Evolutionary conservation across 1,284 basidiomycete species (phyloP), one percentile per base, ranked within the genome.

Genomic region (Ustilago sp.): DNA sequence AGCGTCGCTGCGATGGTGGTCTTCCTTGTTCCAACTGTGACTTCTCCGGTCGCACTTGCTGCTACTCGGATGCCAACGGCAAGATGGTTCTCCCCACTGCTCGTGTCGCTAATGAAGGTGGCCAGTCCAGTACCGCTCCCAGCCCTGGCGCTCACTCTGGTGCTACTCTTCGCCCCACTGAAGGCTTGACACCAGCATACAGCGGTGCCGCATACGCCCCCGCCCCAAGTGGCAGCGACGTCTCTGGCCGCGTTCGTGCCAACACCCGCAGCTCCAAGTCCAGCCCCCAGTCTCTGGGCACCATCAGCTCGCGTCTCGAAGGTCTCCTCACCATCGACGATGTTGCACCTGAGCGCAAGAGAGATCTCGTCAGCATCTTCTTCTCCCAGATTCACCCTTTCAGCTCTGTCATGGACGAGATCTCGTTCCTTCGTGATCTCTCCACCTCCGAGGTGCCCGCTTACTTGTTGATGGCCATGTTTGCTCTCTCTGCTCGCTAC

Each of bases 1-100:
- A 88, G 80, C 82, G 88, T 55, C 83, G 88, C 13, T 88, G 88
- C 62, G 88, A 88, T 71, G 88, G 88, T 19, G 88, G 88, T 54
- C 86, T 88, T 0, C 88, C 88, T 1, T 88, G 88, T 75, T 87
- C 86, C 54, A 88, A 88, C 78, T 88, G 88, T 82, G 88, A 88
- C 78, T 88, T 88, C 69, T 70, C 67, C 64, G 75, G 75, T 31
- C 66, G 75, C 38, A 77, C 85, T 3, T 88, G 88, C 71, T 79
- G 86, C 43, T 88, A 88, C 64, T 77, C 75, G 50, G 75, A 77
- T 35, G 70, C 75, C 67, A 73, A 64, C 54, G 75, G 75, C 45
- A 77, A 77, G 64, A 77, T 77, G 75, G 75, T 77, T 8, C 19
- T 77, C n/a, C 75, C 75, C 39, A 77, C 75, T 23, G 75, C 75